Conservation (phyloP, 345 rosid species). For the Nephelium lappaceum region DNA sequence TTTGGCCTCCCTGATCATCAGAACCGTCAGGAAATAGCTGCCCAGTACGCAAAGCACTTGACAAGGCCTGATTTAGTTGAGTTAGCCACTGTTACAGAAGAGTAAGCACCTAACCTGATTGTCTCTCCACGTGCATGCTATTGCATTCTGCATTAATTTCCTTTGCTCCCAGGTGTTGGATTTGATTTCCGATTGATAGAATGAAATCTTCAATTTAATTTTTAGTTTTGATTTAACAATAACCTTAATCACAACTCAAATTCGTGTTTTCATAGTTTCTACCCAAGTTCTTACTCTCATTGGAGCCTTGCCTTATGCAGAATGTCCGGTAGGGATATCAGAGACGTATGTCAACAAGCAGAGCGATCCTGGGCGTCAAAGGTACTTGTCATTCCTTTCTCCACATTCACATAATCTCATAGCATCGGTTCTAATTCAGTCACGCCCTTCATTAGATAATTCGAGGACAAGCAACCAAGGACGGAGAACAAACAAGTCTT, state of each 20-base stretch:
- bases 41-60: slow-evolving; percentile 89
- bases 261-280: not conserved
- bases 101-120: slow-evolving; percentile 37
- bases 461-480: slow-evolving; percentile 57
- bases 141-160: not conserved
- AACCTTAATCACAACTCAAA: not conserved
- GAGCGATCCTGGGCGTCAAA: slow-evolving; percentile 96
- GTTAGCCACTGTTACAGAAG: slow-evolving; percentile 64
- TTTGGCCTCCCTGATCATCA: slow-evolving; percentile 74
- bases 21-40: slow-evolving; percentile 70
- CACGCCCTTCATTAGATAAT: slow-evolving; percentile 50
- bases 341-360: slow-evolving; percentile 90
- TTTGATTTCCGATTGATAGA: not conserved
- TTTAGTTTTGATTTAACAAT: not conserved
- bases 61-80: slow-evolving; percentile 63
- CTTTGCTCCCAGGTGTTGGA: not conserved
- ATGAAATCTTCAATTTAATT: not conserved
- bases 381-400: slow-evolving; percentile 32
- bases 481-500: slow-evolving; percentile 42
- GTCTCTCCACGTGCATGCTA: not conserved
- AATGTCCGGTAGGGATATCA: slow-evolving; percentile 91
- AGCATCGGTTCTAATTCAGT: not conserved
- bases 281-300: not conserved
- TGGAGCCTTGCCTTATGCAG: slow-evolving; percentile 36
- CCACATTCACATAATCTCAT: not conserved